Base-by-base conservation (phyloP, 1,284 basidiomycete genomes). In the Trichosporon inkin region DNA sequence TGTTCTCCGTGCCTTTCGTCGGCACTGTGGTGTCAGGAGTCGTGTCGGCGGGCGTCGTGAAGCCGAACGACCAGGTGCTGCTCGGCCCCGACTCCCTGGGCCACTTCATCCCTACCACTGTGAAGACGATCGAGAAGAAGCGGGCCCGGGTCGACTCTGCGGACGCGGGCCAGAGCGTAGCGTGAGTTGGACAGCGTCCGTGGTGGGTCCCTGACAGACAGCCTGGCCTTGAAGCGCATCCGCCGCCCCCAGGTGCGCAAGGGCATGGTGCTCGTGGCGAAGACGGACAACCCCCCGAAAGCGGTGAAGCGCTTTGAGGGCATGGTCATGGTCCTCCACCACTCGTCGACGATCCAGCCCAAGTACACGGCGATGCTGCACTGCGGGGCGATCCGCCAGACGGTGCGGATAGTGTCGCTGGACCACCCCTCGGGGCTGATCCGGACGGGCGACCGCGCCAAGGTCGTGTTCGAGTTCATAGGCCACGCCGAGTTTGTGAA, bases 11-110 rank as follows among this genome's bases (percentile, higher is more conserved):
- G 20, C 93, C 92, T 0, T 96, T 94, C 67, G 91, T 95, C 2
- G 94, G 95, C 36, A 95, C 93, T 1, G 95, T 97, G 6, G 90
- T 96, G 24, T 92, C 92, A 68, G 93, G 94, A 1, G 92, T 96
- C 59, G 78, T 96, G 58, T 89, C 90, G 64, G 81, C 86, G 28
- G 90, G 91, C 7, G 82, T 80, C 17, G 80, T 91, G 61, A 89
- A 88, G 70, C 82, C 86, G 6, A 92, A 92, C 34, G 94, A 99
- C 71, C 76, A 85, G 0, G 85, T 97, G 22, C 79, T 93, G 40
- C 81, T 97, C 41, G 95, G 96, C 0, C 96, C 96, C 2, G 96
- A 99, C 76, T 86, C 89, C 0, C 89, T 95, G 58, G 95, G 95
- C 1, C 88, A 90, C 68, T 99, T 89, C 76, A 84, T 88, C 63